A percentile compares a stretch with the other conserved stretches of the same genome.
These are phyloP conservation scores for Astragalus membranaceus DNA, from an alignment of 306 rosid species.

Conservation along the genomic window DNA sequence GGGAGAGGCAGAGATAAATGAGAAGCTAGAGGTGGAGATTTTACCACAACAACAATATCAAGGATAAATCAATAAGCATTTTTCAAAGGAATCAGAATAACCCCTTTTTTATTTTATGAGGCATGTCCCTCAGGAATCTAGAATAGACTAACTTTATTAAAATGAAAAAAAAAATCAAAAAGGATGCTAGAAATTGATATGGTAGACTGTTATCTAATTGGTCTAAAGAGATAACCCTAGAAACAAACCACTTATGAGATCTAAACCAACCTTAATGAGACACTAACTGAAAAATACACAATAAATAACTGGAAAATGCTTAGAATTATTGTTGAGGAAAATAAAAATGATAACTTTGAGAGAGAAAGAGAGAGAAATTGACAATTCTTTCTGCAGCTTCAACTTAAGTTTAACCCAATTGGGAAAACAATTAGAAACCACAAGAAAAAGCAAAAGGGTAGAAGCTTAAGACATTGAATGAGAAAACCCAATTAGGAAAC, in stretches of 20 bases:
- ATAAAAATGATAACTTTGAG: constrained; percentile 12
- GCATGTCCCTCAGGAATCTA: constrained; percentile 54
- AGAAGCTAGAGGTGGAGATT: constrained; percentile 58
- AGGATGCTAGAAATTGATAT: constrained; percentile 29
- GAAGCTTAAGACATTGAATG: constrained; percentile 15
- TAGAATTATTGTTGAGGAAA: not conserved
- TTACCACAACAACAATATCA: constrained; percentile 37
- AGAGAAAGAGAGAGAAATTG: not conserved
- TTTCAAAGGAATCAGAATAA: constrained; percentile 71
- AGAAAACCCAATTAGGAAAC: constrained; percentile 27
- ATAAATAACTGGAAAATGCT: not conserved
- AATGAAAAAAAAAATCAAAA: constrained; percentile 28
- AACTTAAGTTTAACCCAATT: constrained; percentile 33
- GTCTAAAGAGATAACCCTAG: constrained; percentile 27
- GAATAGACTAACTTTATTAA: constrained; percentile 45
- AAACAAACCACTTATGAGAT: constrained; percentile 30
- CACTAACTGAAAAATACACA: not conserved
- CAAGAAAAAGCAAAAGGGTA: not conserved
- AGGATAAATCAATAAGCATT: constrained; percentile 58
- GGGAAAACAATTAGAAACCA: constrained; percentile 21
- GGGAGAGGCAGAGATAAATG: constrained; percentile 28
- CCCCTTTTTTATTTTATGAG: constrained; percentile 17
- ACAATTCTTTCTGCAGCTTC: constrained; percentile 16
- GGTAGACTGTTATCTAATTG: constrained; percentile 13
- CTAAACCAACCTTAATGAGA: constrained; percentile 23